Conservation (phyloP, 345 rosid genomes). For the Pugionium cornutum region DNA sequence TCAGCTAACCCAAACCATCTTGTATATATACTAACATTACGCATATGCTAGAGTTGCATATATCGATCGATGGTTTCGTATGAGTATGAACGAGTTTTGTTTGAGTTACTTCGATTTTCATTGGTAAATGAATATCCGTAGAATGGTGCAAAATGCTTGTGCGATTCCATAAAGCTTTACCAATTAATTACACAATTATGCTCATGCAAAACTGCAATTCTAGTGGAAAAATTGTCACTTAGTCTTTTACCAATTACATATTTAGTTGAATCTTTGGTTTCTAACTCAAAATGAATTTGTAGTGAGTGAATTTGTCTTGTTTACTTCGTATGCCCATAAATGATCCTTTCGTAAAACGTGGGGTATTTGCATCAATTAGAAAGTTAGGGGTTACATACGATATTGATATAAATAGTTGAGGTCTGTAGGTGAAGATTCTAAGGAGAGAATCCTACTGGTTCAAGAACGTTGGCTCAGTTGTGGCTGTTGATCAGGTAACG, state of each 20-base stretch:
- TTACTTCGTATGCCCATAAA: not conserved
- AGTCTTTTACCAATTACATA: not conserved
- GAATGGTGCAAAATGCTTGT: not conserved
- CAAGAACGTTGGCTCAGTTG: conserved; percentile 81
- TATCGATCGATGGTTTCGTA: not conserved
- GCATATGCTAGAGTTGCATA: not conserved
- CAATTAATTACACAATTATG: not conserved
- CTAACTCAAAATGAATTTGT: too few species aligned
- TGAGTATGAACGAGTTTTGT: not conserved
- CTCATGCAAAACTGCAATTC: not conserved
- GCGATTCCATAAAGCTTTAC: not conserved
- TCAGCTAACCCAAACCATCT: conserved; percentile 32
- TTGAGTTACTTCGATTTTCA: not conserved
- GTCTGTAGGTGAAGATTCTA: conserved; percentile 79
- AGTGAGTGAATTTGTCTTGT: not conserved
- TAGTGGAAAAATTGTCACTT: not conserved
- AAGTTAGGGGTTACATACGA: not conserved
- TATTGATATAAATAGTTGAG: not conserved
- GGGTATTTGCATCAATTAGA: not conserved
- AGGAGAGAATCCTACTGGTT: conserved; percentile 95
- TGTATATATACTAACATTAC: not conserved
- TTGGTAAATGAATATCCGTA: not conserved
- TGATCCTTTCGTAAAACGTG: not conserved
- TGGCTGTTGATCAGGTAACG: conserved; percentile 83
- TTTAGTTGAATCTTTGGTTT: not conserved